phyloP scores from a whole-genome alignment of 108 stramenopile genomes.

The Cyclostephanos tholiformis region DNA sequence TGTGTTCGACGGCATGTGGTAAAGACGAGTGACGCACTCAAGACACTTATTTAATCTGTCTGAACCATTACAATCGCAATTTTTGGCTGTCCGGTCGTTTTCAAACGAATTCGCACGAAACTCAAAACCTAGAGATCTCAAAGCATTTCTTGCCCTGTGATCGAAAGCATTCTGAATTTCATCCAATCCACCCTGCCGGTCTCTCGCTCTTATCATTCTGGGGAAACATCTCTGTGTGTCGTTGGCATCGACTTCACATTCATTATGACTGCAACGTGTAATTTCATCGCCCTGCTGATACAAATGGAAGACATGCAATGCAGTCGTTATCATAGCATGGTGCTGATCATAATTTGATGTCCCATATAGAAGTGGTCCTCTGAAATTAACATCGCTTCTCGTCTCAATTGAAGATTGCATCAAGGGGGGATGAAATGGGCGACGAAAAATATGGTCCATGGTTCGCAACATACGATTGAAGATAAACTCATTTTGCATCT shows the following conservation, averaged over 20 bases:
- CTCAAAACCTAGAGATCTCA: slow-evolving; percentile 31
- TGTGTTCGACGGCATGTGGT: slow-evolving; percentile 58
- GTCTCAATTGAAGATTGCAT: not conserved
- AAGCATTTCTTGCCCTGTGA: slow-evolving; percentile 17
- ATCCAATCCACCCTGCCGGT: not conserved
- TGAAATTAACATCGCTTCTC: slow-evolving; percentile 3
- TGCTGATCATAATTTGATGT: slow-evolving; percentile 29
- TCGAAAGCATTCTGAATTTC: slow-evolving; percentile 1
- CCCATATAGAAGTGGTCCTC: slow-evolving; percentile 20
- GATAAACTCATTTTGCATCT: slow-evolving; percentile 2
- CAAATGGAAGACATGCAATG: slow-evolving; percentile 19
- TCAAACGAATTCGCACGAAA: slow-evolving; percentile 12
- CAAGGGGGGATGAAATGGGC: slow-evolving; percentile 15
- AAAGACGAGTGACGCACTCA: slow-evolving; percentile 53
- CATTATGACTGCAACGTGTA: slow-evolving; percentile 6
- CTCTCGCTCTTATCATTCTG: not conserved
- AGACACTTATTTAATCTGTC: not conserved
- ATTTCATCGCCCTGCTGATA: slow-evolving; percentile 23
- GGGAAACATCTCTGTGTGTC: not conserved
- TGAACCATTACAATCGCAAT: not conserved
- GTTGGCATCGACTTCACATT: slow-evolving; percentile 6
- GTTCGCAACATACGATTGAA: slow-evolving; percentile 3
- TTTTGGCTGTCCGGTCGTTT: not conserved
- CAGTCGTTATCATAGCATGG: slow-evolving; percentile 19
- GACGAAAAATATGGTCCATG: not conserved